phyloP scores from a whole-genome alignment of 352 stramenopile species.

The Phytophthora lateralis region DNA sequence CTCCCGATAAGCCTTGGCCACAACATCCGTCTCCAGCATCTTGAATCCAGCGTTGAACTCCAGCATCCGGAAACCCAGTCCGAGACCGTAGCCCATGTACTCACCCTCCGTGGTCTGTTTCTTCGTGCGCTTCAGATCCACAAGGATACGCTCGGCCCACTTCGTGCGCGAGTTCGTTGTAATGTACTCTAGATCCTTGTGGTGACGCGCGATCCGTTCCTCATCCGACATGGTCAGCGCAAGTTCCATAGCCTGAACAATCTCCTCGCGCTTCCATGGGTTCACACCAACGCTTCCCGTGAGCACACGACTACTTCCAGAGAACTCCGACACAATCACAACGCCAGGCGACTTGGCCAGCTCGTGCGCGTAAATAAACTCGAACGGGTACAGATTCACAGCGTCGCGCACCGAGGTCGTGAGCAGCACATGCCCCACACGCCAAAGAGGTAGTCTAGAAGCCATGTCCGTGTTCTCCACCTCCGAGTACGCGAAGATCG shows the following conservation, averaged over 20 bases:
- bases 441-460: conserved; percentile 74
- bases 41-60: conserved; percentile 97
- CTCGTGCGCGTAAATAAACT: conserved; percentile 88
- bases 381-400: conserved; percentile 86
- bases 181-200: conserved; percentile 93
- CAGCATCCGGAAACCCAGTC: conserved; percentile 95
- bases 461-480: conserved; percentile 86
- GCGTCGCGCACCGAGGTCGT: conserved; percentile 82
- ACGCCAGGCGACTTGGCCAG: conserved; percentile 81
- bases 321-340: conserved; percentile 98
- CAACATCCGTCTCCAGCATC: conserved; percentile 91
- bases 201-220: conserved; percentile 71
- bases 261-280: conserved; percentile 95
- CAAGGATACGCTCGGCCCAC: conserved; percentile 97
- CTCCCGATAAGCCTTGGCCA: conserved; percentile 90
- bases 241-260: conserved; percentile 71
- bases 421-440: conserved; percentile 71
- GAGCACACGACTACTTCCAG: conserved; percentile 96
- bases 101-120: conserved; percentile 89
- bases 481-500: conserved; percentile 71
- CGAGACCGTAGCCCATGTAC: conserved; percentile 94
- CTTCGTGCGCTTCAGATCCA: conserved; percentile 96
- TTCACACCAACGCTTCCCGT: conserved; percentile 97
- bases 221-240: conserved; percentile 77
- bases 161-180: conserved; percentile 94